Base-by-base conservation (phyloP, 2,329 filamentous ascomycete genomes). In the Hypoxylon sp. region DNA sequence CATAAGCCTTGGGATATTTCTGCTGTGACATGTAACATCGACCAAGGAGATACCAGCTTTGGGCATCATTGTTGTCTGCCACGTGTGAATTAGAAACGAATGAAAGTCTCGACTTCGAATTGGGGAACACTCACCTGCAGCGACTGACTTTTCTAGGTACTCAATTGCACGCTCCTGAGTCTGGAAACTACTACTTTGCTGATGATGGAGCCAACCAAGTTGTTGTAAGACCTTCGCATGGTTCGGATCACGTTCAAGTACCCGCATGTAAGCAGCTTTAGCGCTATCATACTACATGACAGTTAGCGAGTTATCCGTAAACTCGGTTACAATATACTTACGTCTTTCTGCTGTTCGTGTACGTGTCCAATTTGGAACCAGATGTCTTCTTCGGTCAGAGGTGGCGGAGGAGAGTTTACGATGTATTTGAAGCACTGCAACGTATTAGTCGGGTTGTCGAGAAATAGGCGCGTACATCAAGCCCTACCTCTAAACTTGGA, bases 291-390 rank as follows among this genome's bases (percentile, higher is more conserved):
- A 98, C 94, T 97, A 73, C 36, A 66, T 68, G n/a, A 66, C 64
- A 57, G 79, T 83, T 65, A 82, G 71, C 50, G 67, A 53, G 21
- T 57, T 41, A 38, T 43, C 21, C 17, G 14, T 25, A 6, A 25
- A 19, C 21, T 43, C 57, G 82, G 76, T 45, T 10, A 17, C 45
- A 32, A n/a, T 25, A 10, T 46, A 86, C 93, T 82, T 85, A 97
- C 94, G 76, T 99, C 96, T 86, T 98, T 98, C 80, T 98, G 95
- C 77, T 98, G 96, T 79, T 99, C 96, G 76, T 99, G 94, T 53
- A 99, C 96, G 79, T 99, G 96, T 25, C 96, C 96, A 77, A 99
- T 98, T 80, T 99, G 96, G 84, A 99, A 99, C 95, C 95, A 98
- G 67, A 99, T 99, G 75, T 99, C 96, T 80, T 98, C 95, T 79